phyloP scores from a whole-genome alignment of 2,329 filamentous ascomycete species.

The Paecilomyces niveus region DNA sequence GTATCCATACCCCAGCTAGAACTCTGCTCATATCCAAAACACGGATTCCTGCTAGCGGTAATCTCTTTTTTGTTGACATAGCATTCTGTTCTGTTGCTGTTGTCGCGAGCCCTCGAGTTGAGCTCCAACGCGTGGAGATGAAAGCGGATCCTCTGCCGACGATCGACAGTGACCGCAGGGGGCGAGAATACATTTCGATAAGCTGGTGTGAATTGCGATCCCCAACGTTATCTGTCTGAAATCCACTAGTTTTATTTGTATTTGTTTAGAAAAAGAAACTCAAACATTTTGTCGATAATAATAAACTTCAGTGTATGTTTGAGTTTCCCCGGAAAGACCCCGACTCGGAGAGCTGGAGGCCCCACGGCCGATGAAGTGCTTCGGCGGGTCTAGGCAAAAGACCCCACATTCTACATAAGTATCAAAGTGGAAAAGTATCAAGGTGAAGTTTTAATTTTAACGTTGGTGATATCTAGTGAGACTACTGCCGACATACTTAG shows the following conservation, averaged over 20 bases:
- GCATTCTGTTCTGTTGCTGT: background rate
- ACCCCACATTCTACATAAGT: background rate
- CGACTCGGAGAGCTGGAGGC: background rate
- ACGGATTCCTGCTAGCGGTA: conserved; percentile 14
- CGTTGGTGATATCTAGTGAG: no score
- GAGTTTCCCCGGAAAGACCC: background rate
- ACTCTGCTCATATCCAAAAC: conserved; percentile 24
- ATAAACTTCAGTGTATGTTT: background rate
- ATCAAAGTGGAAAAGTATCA: background rate
- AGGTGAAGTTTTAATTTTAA: no score
- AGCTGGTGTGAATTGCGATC: background rate
- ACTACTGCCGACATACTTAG: no score
- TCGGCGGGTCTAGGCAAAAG: background rate
- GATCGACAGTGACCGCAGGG: background rate
- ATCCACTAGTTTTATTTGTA: background rate
- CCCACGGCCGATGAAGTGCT: background rate
- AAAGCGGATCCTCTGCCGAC: background rate
- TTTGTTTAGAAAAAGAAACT: background rate
- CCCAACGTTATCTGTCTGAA: background rate
- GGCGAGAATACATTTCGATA: background rate
- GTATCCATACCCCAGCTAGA: conserved; percentile 15
- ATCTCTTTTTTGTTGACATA: background rate
- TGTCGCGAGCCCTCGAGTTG: background rate
- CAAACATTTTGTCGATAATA: background rate
- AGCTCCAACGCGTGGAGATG: background rate